These are phyloP conservation scores for Amanita rubescens DNA, from an alignment of 768 basidiomycete species.

Conservation along the genomic window DNA sequence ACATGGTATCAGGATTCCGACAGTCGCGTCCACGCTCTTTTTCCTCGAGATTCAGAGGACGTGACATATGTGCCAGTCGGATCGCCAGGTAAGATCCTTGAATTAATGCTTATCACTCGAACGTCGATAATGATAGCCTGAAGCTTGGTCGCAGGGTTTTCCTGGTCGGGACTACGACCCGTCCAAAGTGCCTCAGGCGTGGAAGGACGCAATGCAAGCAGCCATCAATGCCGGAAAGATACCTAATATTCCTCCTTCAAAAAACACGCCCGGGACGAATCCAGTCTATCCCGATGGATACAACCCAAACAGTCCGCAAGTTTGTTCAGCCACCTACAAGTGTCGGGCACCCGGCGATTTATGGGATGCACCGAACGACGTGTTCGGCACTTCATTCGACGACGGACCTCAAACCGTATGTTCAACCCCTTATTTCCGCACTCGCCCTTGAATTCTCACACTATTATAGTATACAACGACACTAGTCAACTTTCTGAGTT, in stretches of 20 bases:
- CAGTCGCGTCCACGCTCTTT: conserved; percentile 57
- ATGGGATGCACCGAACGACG: conserved; percentile 70
- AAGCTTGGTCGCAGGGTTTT: conserved; percentile 59
- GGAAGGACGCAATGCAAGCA: conserved; percentile 63
- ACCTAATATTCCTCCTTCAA: conserved; percentile 55
- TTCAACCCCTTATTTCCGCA: neutral
- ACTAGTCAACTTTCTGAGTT: conserved; percentile 60
- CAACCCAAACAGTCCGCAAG: conserved; percentile 36
- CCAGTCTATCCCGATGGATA: conserved; percentile 39
- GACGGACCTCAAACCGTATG: conserved; percentile 61
- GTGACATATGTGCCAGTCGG: conserved; percentile 53
- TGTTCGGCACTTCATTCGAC: conserved; percentile 65
- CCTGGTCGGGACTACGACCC: conserved; percentile 46
- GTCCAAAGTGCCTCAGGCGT: conserved; percentile 49
- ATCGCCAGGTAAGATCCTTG: conserved; percentile 38
- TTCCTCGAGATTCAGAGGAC: conserved; percentile 48
- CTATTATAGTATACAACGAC: conserved; percentile 26
- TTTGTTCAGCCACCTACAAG: conserved; percentile 76
- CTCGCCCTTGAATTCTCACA: conserved; percentile 6
- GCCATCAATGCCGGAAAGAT: conserved; percentile 67
- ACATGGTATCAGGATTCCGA: conserved; percentile 56
- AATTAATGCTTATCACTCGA: neutral
- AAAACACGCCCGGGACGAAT: conserved; percentile 25
- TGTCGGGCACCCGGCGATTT: conserved; percentile 56
- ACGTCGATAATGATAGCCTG: neutral